A percentile compares a stretch with the other conserved stretches of the same genome.
Evolutionary conservation across 1,284 basidiomycete species (phyloP).

Genomic region (Kalmanozyma brasiliensis): DNA sequence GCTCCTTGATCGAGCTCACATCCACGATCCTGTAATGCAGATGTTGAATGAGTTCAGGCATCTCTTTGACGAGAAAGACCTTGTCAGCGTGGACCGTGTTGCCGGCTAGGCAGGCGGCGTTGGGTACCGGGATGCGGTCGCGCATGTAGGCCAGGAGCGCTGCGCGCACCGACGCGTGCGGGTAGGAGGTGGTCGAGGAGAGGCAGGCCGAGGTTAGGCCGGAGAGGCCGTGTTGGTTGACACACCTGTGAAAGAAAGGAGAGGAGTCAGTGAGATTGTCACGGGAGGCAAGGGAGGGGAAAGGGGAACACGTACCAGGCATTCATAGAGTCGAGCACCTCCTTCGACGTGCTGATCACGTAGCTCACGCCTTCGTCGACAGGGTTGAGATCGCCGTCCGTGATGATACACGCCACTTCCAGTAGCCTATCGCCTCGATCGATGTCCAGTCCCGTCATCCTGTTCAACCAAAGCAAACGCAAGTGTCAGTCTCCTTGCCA

Average conservation of each 20-base stretch:
- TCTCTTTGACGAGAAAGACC: conserved; percentile 77
- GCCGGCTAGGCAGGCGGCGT: conserved; percentile 78
- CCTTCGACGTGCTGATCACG: conserved; percentile 76
- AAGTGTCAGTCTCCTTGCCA: neutral
- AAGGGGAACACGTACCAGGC: conserved; percentile 42
- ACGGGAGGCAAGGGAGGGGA: neutral
- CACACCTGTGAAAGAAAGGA: conserved; percentile 22
- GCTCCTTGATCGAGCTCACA: conserved; percentile 78
- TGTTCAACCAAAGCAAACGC: conserved; percentile 2
- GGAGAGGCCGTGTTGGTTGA: conserved; percentile 43
- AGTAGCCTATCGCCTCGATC: conserved; percentile 76
- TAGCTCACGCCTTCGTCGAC: conserved; percentile 80
- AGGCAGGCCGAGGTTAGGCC: conserved; percentile 55
- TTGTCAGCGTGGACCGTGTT: conserved; percentile 83
- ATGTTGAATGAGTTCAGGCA: conserved; percentile 74
- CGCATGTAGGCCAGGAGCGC: conserved; percentile 70
- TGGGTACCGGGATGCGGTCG: conserved; percentile 69
- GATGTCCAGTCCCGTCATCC: conserved; percentile 79
- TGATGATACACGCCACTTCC: conserved; percentile 81
- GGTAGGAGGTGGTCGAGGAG: conserved; percentile 37
- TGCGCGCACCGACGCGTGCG: conserved; percentile 68
- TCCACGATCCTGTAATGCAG: conserved; percentile 73
- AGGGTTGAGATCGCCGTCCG: conserved; percentile 78
- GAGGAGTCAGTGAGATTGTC: neutral
- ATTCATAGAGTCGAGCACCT: conserved; percentile 72